A percentile compares a stretch with the other conserved stretches of the same genome.
Evolutionary conservation across 2,329 filamentous ascomycete species (phyloP).

Genomic region (Mollisia scopiformis): DNA sequence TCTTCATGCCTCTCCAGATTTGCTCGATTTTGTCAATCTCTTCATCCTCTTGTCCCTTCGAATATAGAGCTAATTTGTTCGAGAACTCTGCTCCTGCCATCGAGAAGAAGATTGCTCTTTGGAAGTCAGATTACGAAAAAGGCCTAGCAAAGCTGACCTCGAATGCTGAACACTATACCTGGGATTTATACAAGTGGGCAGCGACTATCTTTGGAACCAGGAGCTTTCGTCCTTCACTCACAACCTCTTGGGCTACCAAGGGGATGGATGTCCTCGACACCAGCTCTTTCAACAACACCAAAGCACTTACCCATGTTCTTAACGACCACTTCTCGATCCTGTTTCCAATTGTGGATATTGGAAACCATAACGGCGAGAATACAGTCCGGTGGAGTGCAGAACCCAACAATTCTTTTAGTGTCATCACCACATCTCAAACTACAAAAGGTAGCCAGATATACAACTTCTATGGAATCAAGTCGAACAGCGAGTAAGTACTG

Average conservation of each 20-base stretch:
- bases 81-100: conserved; percentile 35
- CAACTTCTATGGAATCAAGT: conserved; percentile 78
- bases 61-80: no score
- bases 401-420: conserved; percentile 44
- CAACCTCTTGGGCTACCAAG: conserved; percentile 38
- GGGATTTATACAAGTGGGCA: conserved; percentile 63
- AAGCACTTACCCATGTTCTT: conserved; percentile 20
- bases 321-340: conserved; percentile 55
- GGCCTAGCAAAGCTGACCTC: conserved; percentile 16
- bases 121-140: conserved; percentile 30
- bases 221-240: conserved; percentile 63
- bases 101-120: conserved; percentile 26
- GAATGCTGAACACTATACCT: conserved; percentile 26
- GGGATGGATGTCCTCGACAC: not conserved
- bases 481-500: conserved; percentile 76
- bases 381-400: conserved; percentile 61
- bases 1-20: no score
- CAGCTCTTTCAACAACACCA: not conserved
- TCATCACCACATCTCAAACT: conserved; percentile 48
- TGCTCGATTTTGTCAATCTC: no score
- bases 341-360: conserved; percentile 71
- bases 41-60: no score
- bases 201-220: conserved; percentile 67
- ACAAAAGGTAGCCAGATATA: conserved; percentile 55
- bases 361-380: conserved; percentile 68